phyloP scores from a whole-genome alignment of 2,329 filamentous ascomycete species.

The Epichloe glyceriae region DNA sequence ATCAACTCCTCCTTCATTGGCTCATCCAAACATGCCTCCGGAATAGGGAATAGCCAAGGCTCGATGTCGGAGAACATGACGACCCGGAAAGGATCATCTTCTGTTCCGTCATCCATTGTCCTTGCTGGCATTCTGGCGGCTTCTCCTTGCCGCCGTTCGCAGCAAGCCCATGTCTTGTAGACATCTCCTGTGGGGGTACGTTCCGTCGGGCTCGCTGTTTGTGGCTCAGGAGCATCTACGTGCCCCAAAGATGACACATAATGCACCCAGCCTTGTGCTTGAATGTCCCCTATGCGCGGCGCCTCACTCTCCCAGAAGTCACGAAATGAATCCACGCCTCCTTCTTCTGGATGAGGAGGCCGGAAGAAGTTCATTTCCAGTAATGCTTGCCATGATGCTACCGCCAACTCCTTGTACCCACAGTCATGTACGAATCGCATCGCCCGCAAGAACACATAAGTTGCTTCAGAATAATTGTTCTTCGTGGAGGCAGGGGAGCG shows the following conservation, averaged over 20 bases:
- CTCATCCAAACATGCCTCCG: conserved; percentile 18
- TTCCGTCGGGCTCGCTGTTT: conserved; percentile 5
- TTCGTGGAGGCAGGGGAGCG: conserved; percentile 1
- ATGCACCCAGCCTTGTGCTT: conserved; percentile 57
- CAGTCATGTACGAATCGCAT: conserved; percentile 63
- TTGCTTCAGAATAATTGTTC: conserved; percentile 17
- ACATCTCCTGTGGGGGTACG: conserved; percentile 24
- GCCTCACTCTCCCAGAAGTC: conserved; percentile 83
- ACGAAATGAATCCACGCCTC: conserved; percentile 36
- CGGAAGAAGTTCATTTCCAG: conserved; percentile 59
- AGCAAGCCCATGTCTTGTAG: conserved; percentile 36
- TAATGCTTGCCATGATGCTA: conserved; percentile 71
- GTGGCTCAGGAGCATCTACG: conserved; percentile 28
- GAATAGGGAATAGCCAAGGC: conserved; percentile 44
- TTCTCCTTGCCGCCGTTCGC: conserved; percentile 39
- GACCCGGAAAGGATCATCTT: conserved; percentile 73
- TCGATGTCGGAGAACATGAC: conserved; percentile 69
- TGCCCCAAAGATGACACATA: conserved; percentile 27
- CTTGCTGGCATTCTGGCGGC: conserved; percentile 52
- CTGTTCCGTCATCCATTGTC: conserved; percentile 58
- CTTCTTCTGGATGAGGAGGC: conserved; percentile 10
- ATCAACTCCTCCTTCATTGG: conserved; percentile 36
- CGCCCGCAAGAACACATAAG: conserved; percentile 64
- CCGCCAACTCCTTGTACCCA: conserved; percentile 64
- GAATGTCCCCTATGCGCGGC: conserved; percentile 61